Conservation (phyloP, 164 flowering plant genomes). For the Sedum album region DNA sequence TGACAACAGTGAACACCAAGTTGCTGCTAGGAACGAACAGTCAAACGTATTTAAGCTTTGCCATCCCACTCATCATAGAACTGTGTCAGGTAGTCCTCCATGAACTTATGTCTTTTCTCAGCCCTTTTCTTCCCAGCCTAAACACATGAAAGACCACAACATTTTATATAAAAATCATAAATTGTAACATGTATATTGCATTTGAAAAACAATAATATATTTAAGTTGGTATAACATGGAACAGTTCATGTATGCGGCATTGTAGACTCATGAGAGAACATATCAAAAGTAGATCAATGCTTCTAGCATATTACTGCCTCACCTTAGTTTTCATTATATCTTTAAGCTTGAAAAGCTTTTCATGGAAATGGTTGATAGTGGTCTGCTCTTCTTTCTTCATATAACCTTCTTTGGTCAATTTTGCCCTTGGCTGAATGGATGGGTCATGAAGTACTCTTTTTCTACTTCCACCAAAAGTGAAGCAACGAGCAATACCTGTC, state of each 20-base stretch:
- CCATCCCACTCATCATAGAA: slow-evolving; percentile 90
- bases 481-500: slow-evolving; percentile 91
- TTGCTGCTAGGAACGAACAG: too few relatives aligned
- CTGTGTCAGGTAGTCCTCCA: slow-evolving; percentile 64
- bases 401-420: slow-evolving; percentile 69
- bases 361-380: slow-evolving; percentile 81
- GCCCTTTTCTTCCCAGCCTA: slow-evolving; percentile 89
- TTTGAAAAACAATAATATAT: too few relatives aligned
- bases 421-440: slow-evolving; percentile 41
- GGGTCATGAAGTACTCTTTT: slow-evolving; percentile 71
- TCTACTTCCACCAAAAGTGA: slow-evolving; percentile 91
- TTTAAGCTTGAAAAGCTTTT: slow-evolving; percentile 85
- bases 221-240: not conserved
- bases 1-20: too few relatives aligned
- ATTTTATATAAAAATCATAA: not conserved
- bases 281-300: not conserved
- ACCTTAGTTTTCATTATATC: slow-evolving; percentile 88
- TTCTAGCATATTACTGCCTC: not conserved
- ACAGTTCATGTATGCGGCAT: not conserved
- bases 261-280: not conserved
- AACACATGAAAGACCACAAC: not conserved
- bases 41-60: slow-evolving; percentile 46
- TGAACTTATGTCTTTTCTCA: slow-evolving; percentile 80
- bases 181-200: too few relatives aligned
- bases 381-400: slow-evolving; percentile 78